Base-by-base conservation (phyloP, 2,329 filamentous ascomycete genomes). In the Gyromitra esculenta region DNA sequence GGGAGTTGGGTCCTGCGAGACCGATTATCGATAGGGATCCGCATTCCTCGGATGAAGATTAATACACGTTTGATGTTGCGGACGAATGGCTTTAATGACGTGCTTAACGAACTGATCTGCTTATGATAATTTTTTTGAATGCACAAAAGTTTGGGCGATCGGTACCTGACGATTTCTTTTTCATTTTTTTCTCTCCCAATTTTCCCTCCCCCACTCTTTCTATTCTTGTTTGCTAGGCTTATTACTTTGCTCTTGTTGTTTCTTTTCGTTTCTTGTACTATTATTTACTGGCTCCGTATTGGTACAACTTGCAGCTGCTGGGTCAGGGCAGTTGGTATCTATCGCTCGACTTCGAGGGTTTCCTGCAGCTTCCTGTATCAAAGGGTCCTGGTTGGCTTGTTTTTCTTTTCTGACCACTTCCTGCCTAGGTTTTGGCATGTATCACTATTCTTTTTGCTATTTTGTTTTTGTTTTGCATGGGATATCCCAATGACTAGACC, bases 1-100 rank as follows among this genome's bases (percentile, higher is more conserved):
- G 70, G 54, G 77, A 79, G 62, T 37, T 66, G 60, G 79, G 79
- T 1, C 48, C 60, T 41, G 2, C 59, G 0, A 60, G 68, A 35
- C 79, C 78, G 15, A 64, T 79, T 35, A 79, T 80, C 52, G 78
- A 79, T 64, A 75, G 79, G 45, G 78, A 79, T 37, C 62, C 63
- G 13, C 75, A 76, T 48, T 76, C 64, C 39, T 72, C 69, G 5
- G 78, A 77, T 70, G 64, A 75, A 41, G 75, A 75, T 43, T 75
- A 70, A 60, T 71, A 59, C 25, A n/a, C 54, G 65, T 65, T 65
- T 62, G 13, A 59, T 70, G 57, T 52, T 75, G 59, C 31, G 41
- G 71, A 52, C 59, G 57, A 70, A 43, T 57, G 48, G 15, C 50
- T 70, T 54, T 70, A 54, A 70, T 57, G 31, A 62, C 54, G 60